Percentiles rank a stretch among this genome's conserved stretches.
Evolutionary conservation across 495 filamentous ascomycete species (phyloP).

Genomic region (Copromyces sp.): DNA sequence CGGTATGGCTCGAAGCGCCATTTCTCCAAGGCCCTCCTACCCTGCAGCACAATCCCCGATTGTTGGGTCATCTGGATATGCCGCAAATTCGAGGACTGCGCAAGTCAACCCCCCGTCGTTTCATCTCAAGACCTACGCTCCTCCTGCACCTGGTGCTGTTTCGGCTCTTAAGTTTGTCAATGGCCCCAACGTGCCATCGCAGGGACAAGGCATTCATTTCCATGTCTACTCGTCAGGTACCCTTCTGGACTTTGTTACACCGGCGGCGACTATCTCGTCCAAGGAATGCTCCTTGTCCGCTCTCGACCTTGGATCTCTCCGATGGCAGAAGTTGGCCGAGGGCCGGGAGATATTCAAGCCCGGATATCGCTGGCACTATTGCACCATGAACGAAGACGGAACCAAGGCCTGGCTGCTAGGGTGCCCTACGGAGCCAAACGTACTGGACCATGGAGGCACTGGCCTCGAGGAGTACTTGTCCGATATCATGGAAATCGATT

Average conservation of each 20-base stretch:
- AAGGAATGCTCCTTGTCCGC: conserved; percentile 86
- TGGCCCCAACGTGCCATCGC: conserved; percentile 75
- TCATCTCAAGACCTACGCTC: conserved; percentile 60
- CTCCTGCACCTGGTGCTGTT: conserved; percentile 66
- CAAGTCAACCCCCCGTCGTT: conserved; percentile 66
- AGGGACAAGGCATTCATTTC: conserved; percentile 84
- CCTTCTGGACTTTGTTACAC: conserved; percentile 86
- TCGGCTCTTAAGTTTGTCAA: conserved; percentile 83
- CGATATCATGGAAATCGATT: conserved; percentile 84
- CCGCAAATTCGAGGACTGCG: conserved; percentile 80
- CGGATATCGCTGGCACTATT: conserved; percentile 94
- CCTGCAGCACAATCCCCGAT: conserved; percentile 28
- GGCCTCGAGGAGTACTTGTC: conserved; percentile 78
- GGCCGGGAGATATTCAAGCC: conserved; percentile 83
- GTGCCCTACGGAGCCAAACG: conserved; percentile 57
- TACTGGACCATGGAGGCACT: conserved; percentile 42
- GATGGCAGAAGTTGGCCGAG: conserved; percentile 90
- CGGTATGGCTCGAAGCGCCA: conserved; percentile 20
- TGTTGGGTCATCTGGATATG: conserved; percentile 61
- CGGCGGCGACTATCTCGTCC: conserved; percentile 68
- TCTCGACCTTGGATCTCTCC: conserved; percentile 71
- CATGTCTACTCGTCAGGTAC: conserved; percentile 90
- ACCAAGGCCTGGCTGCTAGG: conserved; percentile 97
- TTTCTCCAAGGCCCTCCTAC: conserved; percentile 35
- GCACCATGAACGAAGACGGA: conserved; percentile 81